A percentile compares a stretch with the other conserved stretches of the same genome.
phyloP scores from a whole-genome alignment of 164 flowering plant species.

The Tetracentron sinense region DNA sequence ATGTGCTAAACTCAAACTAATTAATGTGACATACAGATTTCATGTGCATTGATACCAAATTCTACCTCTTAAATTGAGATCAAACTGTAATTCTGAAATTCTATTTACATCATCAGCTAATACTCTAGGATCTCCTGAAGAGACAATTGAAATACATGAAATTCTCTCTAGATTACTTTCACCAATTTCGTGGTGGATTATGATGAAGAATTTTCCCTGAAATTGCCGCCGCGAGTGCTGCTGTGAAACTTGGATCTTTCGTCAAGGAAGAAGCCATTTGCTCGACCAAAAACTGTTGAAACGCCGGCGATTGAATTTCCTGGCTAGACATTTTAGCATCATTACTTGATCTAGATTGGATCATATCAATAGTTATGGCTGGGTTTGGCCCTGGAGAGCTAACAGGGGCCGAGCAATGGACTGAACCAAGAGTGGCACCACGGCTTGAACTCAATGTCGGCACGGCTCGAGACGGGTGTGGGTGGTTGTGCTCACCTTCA shows the following conservation, averaged over 20 bases:
- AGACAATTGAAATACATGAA: background rate
- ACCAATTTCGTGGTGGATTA: constrained; percentile 5
- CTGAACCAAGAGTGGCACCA: constrained; percentile 9
- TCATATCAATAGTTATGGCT: constrained; percentile 16
- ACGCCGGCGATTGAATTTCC: constrained; percentile 16
- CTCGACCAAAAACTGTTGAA: constrained; percentile 34
- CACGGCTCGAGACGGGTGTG: constrained; percentile 25
- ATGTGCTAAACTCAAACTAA: too few species aligned
- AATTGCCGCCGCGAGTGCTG: constrained; percentile 61
- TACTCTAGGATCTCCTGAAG: background rate
- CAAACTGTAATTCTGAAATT: too few species aligned
- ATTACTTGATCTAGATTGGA: constrained; percentile 6
- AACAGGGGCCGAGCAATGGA: constrained; percentile 20
- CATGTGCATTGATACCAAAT: too few species aligned
- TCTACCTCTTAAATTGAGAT: too few species aligned
- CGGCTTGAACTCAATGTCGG: constrained; percentile 16
- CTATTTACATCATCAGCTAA: constrained; percentile 3
- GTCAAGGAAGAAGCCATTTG: constrained; percentile 52
- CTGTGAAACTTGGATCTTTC: constrained; percentile 49
- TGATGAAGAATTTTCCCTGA: constrained; percentile 37
- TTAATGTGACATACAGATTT: too few species aligned
- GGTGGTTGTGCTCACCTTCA: constrained; percentile 78
- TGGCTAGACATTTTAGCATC: background rate
- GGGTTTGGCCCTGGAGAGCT: constrained; percentile 9
- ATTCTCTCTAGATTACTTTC: background rate